phyloP scores from a whole-genome alignment of 306 rosid species.

The Quercus parvula region DNA sequence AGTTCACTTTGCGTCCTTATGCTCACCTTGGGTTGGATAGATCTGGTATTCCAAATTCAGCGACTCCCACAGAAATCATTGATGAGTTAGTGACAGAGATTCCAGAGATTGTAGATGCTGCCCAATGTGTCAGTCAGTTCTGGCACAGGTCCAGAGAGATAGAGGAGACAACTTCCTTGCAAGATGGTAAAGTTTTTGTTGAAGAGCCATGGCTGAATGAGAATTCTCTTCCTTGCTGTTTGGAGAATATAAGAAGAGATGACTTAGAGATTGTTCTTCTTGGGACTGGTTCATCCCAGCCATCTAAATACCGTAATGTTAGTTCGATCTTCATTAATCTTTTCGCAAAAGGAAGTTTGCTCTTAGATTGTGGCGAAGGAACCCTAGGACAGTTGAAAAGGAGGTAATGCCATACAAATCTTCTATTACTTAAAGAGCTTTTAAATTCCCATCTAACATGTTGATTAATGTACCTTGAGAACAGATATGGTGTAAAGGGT shows the following conservation, averaged over 20 bases:
- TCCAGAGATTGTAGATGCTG: slow-evolving; percentile 79
- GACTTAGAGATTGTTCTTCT: slow-evolving; percentile 95
- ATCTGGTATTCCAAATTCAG: slow-evolving; percentile 57
- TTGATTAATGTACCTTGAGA: slow-evolving; percentile 27
- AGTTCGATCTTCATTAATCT: slow-evolving; percentile 82
- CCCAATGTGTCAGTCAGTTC: slow-evolving; percentile 58
- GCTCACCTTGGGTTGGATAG: slow-evolving; percentile 77
- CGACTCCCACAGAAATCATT: slow-evolving; percentile 49
- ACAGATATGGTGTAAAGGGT: slow-evolving; percentile 81
- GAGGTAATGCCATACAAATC: slow-evolving; percentile 41
- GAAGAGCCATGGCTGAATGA: slow-evolving; percentile 83
- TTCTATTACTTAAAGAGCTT: slow-evolving; percentile 10
- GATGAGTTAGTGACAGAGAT: slow-evolving; percentile 63
- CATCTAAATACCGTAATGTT: slow-evolving; percentile 92
- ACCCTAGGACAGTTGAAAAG: slow-evolving; percentile 92
- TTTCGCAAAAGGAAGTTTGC: slow-evolving; percentile 76
- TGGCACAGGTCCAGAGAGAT: slow-evolving; percentile 43
- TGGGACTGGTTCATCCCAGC: slow-evolving; percentile 97
- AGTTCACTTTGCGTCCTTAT: slow-evolving; percentile 88
- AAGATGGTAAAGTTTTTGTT: slow-evolving; percentile 33
- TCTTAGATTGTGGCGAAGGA: slow-evolving; percentile 96
- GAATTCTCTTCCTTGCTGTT: slow-evolving; percentile 60
- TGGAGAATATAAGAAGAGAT: slow-evolving; percentile 78
- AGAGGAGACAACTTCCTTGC: slow-evolving; percentile 29
- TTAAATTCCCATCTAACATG: slow-evolving; percentile 8